Evolutionary conservation across 495 filamentous ascomycete species (phyloP).

Genomic region (Cercophora scortea): DNA sequence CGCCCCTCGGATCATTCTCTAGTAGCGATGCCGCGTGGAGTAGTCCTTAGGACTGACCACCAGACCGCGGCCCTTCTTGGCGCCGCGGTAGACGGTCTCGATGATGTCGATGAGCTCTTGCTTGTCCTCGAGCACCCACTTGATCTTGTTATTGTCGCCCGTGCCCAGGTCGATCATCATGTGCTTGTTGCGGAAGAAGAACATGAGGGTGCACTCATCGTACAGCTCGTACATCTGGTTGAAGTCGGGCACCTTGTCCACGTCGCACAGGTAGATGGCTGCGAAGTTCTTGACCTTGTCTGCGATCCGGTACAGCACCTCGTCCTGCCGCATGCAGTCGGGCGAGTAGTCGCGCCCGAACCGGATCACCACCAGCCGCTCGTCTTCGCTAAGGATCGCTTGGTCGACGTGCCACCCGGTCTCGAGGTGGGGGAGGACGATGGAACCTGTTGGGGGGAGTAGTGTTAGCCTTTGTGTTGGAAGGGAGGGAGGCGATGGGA

Average conservation of each 20-base stretch:
- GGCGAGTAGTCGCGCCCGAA: constrained; percentile 78
- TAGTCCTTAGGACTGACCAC: constrained; percentile 96
- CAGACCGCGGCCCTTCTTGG: constrained; percentile 92
- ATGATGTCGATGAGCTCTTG: constrained; percentile 98
- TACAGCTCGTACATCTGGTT: constrained; percentile 88
- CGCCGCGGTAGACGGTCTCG: constrained; percentile 94
- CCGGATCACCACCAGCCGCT: constrained; percentile 90
- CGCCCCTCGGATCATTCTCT: constrained; percentile 6
- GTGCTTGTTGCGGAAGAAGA: constrained; percentile 96
- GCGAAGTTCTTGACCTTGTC: constrained; percentile 85
- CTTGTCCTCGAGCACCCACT: constrained; percentile 97
- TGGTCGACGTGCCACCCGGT: constrained; percentile 97
- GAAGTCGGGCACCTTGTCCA: constrained; percentile 94
- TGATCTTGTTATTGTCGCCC: constrained; percentile 93
- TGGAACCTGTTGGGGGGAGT: constrained; percentile 52
- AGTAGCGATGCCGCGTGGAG: constrained; percentile 78
- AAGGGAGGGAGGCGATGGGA: no score
- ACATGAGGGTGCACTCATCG: constrained; percentile 62
- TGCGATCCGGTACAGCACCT: constrained; percentile 86
- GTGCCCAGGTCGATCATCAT: constrained; percentile 99
- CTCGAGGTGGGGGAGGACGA: constrained; percentile 85
- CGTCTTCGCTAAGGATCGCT: constrained; percentile 57
- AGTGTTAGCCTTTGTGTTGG: no score
- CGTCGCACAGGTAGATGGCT: constrained; percentile 94
- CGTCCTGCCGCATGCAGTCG: constrained; percentile 85